phyloP scores from a whole-genome alignment of 768 basidiomycete genomes.

The Fomitopsis serialis region DNA sequence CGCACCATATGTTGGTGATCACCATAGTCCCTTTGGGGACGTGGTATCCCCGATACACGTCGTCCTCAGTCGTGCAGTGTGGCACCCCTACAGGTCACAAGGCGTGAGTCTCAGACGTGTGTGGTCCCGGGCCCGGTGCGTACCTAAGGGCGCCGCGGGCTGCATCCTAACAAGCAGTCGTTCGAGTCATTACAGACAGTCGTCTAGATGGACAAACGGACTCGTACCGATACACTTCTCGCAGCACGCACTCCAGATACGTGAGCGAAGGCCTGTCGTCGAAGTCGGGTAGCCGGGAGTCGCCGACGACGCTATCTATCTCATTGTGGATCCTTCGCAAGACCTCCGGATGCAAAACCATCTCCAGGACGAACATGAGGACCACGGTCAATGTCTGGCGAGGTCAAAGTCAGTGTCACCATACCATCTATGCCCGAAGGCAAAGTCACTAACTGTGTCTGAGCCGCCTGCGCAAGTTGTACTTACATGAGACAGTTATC shows the following conservation, averaged over 20 bases:
- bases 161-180: too few relatives aligned
- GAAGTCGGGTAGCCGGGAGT: conserved; percentile 29
- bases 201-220: too few relatives aligned
- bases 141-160: too few relatives aligned
- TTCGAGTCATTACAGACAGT: too few relatives aligned
- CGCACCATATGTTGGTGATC: conserved; percentile 14
- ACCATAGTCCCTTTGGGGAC: conserved; percentile 13
- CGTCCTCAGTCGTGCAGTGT: conserved; percentile 1
- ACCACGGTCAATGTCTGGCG: not conserved
- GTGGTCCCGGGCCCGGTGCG: too few relatives aligned
- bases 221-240: conserved; percentile 23
- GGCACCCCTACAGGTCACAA: not conserved
- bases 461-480: too few relatives aligned
- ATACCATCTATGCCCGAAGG: too few relatives aligned
- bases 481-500: too few relatives aligned
- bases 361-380: too few relatives aligned
- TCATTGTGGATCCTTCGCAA: conserved; percentile 33
- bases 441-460: too few relatives aligned
- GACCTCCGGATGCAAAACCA: conserved; percentile 9
- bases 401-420: too few relatives aligned
- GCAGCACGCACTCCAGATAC: conserved; percentile 30
- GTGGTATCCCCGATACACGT: conserved; percentile 6
- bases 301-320: conserved; percentile 32
- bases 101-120: too few relatives aligned
- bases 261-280: conserved; percentile 31